Evolutionary conservation across 805 yeast species (phyloP).

Genomic region (Saccharomycopsis malanga): DNA sequence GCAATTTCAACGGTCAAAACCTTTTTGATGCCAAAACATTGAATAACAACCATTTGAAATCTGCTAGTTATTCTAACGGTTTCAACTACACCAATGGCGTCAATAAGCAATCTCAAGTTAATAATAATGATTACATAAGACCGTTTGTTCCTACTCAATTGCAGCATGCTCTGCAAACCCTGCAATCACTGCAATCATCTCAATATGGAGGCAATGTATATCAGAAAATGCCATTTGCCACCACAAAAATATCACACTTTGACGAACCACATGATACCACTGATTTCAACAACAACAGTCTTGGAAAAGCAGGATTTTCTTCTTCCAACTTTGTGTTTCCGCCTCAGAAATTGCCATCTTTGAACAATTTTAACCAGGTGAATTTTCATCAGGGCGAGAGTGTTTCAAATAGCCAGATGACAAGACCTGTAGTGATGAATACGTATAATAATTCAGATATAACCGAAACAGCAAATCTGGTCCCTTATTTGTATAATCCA

Average conservation of each 20-base stretch:
- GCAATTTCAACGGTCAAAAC: slow-evolving; percentile 4
- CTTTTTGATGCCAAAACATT: background rate
- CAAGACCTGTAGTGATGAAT: too few relatives aligned
- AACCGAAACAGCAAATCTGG: background rate
- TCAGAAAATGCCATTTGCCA: slow-evolving; percentile 12
- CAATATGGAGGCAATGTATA: slow-evolving; percentile 3
- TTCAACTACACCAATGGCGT: background rate
- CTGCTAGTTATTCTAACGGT: slow-evolving; percentile 15
- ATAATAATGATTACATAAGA: background rate
- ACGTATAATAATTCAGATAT: background rate
- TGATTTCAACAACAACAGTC: background rate
- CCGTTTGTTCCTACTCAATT: slow-evolving; percentile 9
- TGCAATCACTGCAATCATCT: slow-evolving; percentile 6
- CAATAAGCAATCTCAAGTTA: background rate
- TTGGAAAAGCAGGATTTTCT: slow-evolving; percentile 2
- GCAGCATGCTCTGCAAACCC: slow-evolving; percentile 18
- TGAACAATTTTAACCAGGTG: background rate
- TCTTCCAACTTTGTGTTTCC: slow-evolving; percentile 19
- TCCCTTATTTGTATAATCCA: background rate
- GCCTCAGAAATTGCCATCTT: slow-evolving; percentile 15
- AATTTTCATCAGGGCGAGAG: background rate
- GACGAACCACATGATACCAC: slow-evolving; percentile 5
- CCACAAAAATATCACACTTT: slow-evolving; percentile 12
- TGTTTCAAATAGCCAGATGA: too few relatives aligned
- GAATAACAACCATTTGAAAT: slow-evolving; percentile 18